Base-by-base conservation (phyloP, 352 stramenopile genomes). In the Blastocystis sp. region DNA sequence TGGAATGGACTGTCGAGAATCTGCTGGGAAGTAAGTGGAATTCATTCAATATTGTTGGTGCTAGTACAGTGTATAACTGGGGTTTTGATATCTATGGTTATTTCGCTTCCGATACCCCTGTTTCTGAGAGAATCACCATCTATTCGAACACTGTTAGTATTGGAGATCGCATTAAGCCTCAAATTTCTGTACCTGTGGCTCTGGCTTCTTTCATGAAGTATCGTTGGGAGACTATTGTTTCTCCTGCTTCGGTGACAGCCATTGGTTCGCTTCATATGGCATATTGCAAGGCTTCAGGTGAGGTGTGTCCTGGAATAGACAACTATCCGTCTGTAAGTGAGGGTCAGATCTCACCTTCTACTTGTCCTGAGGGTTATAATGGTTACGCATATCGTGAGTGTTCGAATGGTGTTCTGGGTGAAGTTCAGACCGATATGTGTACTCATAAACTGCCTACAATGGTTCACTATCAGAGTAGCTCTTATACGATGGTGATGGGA, bases 301-400 rank as follows among this genome's bases (percentile, higher is more conserved):
- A 19, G 7, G 37, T 54, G 43, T 85, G 74, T 85, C 74, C 74
- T 56, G 56, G 16, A 46, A 29, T 67, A 12, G 74, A 16, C 42
- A 24, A 69, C n/a, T 85, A 57, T 56, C 74, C 74, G 32, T 24
- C 74, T 35, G 74, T 85, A 46, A 46, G 11, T 29, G 74, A 85
- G 39, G 74, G 74, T 0, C 16, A 85, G 42, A 73, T 73, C 37
- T 73, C 56, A 0, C 59, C 56, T 69, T 21, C 49, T 5, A 29
- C 0, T 32, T 85, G 74, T 42, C 14, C 32, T 3, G 74, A 85
- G 6, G 74, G 74, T 7, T 85, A 35, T n/a, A 27, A 37, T n/a
- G 74, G 74, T 11, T 85, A 85, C n/a, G 1, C 59, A 14, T 85
- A 85, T 27, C 32, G 74, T 67, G 29, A 9, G 1, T 85, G 74